phyloP scores from a whole-genome alignment of 1,284 basidiomycete genomes.

The Coriolopsis trogii region DNA sequence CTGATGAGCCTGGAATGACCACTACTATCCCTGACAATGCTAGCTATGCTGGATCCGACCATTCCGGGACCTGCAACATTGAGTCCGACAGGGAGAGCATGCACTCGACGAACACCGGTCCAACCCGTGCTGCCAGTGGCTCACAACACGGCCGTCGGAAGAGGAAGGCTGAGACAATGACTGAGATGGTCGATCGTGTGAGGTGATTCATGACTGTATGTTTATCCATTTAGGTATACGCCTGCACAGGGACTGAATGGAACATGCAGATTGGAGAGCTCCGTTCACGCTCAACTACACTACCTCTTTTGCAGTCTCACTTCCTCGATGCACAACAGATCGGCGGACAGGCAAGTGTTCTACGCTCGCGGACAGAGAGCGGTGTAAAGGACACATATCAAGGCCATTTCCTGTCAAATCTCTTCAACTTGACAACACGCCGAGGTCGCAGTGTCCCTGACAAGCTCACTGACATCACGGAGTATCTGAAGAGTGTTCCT shows the following conservation, averaged over 20 bases:
- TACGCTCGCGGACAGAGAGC: neutral
- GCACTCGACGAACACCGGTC: no score
- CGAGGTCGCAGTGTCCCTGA: neutral
- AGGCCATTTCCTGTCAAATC: constrained; percentile 3
- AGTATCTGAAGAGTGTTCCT: neutral
- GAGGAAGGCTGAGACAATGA: constrained; percentile 6
- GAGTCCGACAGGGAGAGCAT: neutral
- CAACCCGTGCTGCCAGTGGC: no score
- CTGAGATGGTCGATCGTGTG: constrained; percentile 7
- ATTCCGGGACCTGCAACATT: neutral
- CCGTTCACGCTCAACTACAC: constrained; percentile 2
- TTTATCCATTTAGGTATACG: neutral
- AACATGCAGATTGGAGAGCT: no score
- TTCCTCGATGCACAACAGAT: constrained; percentile 1
- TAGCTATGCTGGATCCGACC: neutral
- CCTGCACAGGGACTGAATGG: no score
- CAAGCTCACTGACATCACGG: neutral
- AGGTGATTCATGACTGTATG: constrained; percentile 8
- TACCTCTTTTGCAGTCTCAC: neutral
- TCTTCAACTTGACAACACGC: neutral
- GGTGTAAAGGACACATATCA: constrained; percentile 21
- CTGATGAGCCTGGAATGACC: neutral
- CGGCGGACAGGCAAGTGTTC: constrained; percentile 1
- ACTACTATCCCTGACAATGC: neutral
- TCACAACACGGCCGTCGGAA: neutral